Evolutionary conservation across 75 land plant genomes (phyloP).

Genomic region (Cupressus sempervirens): DNA sequence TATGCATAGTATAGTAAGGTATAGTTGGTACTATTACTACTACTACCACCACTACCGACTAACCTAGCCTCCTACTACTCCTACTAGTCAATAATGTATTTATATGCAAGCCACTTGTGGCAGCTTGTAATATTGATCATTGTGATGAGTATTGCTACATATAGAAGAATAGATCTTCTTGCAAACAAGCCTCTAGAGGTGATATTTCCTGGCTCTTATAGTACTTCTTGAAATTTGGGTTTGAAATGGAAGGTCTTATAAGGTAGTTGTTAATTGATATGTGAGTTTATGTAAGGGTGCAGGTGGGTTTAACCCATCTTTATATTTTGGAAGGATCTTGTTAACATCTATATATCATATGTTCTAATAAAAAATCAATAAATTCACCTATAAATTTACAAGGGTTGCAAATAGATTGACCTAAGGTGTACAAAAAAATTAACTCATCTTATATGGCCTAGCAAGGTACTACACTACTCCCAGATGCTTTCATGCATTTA

Average conservation of each 20-base stretch:
- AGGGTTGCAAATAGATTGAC: background rate
- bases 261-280: background rate
- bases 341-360: too few relatives aligned
- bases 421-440: background rate
- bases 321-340: background rate
- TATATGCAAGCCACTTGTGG: constrained; percentile 27
- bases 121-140: constrained; percentile 70
- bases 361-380: too few relatives aligned
- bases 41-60: too few relatives aligned
- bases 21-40: too few relatives aligned
- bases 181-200: constrained; percentile 79
- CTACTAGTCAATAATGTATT: too few relatives aligned
- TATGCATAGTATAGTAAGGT: too few relatives aligned
- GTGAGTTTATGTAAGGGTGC: background rate
- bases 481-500: background rate
- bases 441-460: background rate
- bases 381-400: too few relatives aligned
- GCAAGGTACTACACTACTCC: background rate
- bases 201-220: background rate
- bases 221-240: background rate
- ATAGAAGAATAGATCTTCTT: constrained; percentile 55
- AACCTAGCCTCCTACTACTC: too few relatives aligned
- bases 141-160: constrained; percentile 66
- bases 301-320: background rate
- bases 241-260: background rate